Evolutionary conservation across 2,329 filamentous ascomycete species (phyloP).

Genomic region (Alternaria metachromatica): DNA sequence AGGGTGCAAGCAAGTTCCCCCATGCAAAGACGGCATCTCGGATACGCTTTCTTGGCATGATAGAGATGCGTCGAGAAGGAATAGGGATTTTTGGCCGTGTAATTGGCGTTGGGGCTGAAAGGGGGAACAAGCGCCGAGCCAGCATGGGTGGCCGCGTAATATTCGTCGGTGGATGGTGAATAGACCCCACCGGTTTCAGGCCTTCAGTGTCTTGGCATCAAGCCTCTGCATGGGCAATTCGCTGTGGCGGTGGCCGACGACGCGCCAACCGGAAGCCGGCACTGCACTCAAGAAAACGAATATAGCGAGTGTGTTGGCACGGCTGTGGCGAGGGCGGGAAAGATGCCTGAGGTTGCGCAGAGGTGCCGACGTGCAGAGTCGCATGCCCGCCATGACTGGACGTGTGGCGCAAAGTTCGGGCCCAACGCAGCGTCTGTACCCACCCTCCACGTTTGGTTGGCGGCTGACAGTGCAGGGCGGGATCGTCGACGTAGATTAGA

Average conservation of each 20-base stretch:
- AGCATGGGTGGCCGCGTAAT: conserved; percentile 39
- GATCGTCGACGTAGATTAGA: conserved; percentile 12
- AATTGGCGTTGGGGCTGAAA: conserved; percentile 27
- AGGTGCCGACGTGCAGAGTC: not conserved
- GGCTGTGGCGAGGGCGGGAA: not conserved
- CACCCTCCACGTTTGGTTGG: conserved; percentile 1
- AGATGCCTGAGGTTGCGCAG: not conserved
- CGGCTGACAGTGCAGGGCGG: not conserved
- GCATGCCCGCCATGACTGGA: not conserved
- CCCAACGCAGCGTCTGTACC: not conserved
- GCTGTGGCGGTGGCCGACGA: conserved; percentile 12
- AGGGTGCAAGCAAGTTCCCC: conserved; percentile 39
- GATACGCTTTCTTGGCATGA: conserved; percentile 36
- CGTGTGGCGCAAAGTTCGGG: not conserved
- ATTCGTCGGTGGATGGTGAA: conserved; percentile 25
- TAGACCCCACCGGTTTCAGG: conserved; percentile 32
- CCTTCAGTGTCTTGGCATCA: conserved; percentile 24
- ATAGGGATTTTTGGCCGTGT: conserved; percentile 23
- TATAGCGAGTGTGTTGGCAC: not conserved
- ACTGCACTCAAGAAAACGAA: not conserved
- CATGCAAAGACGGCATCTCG: conserved; percentile 45
- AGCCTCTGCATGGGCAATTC: conserved; percentile 7
- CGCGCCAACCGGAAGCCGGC: not conserved
- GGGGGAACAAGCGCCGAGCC: conserved; percentile 30
- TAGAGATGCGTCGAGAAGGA: conserved; percentile 29